phyloP scores from a whole-genome alignment of 495 filamentous ascomycete species.

The Letharia columbiana region DNA sequence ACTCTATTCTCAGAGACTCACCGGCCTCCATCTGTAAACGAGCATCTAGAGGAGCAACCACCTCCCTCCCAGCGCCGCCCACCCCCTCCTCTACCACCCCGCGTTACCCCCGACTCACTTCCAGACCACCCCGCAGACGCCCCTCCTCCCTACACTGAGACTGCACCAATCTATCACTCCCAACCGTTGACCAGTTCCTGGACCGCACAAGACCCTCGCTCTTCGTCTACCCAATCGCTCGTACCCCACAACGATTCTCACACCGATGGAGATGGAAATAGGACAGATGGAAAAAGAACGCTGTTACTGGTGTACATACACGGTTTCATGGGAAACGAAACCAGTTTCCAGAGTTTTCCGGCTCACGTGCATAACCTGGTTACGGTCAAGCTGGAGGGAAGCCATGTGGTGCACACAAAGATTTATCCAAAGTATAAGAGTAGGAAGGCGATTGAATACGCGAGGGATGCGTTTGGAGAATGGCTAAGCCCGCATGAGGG shows the following conservation, averaged over 20 bases:
- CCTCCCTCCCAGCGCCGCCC: neutral
- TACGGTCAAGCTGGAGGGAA: conserved; percentile 55
- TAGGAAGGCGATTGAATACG: conserved; percentile 61
- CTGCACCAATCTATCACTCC: conserved; percentile 9
- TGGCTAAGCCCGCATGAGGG: conserved; percentile 82
- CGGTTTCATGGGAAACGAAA: conserved; percentile 87
- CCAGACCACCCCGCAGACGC: neutral
- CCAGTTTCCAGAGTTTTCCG: conserved; percentile 80
- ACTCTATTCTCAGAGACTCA: conserved; percentile 6
- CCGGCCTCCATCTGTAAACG: neutral
- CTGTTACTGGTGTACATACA: conserved; percentile 81
- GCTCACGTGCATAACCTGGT: conserved; percentile 77
- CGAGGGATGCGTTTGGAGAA: conserved; percentile 67
- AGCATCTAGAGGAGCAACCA: conserved; percentile 1
- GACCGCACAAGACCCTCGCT: conserved; percentile 45
- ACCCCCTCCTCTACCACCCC: conserved; percentile 10
- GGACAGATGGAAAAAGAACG: conserved; percentile 37
- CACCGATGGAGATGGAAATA: conserved; percentile 35
- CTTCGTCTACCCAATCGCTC: conserved; percentile 57
- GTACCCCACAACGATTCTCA: conserved; percentile 38
- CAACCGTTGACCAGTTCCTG: conserved; percentile 23
- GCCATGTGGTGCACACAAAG: conserved; percentile 77
- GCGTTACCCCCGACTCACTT: neutral
- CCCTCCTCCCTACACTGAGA: conserved; percentile 20
- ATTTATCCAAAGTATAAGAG: conserved; percentile 90